These are phyloP conservation scores for Sarocladium kiliense DNA, from an alignment of 2,329 filamentous ascomycete species.

Conservation along the genomic window DNA sequence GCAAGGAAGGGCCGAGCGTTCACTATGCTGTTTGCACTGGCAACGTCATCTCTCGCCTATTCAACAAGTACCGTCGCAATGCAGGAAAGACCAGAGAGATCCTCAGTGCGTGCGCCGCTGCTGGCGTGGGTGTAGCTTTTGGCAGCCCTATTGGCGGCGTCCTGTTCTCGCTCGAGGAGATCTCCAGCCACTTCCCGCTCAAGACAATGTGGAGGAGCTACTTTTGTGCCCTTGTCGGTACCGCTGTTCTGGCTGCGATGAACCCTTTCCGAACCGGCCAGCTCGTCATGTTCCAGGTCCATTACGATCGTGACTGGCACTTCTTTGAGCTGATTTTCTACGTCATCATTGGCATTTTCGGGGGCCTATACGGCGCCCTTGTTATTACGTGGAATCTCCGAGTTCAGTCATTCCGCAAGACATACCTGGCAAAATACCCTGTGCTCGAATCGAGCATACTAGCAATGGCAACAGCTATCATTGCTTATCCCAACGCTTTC, in stretches of 20 bases:
- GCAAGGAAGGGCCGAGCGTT: constrained; percentile 97
- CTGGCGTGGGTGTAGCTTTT: constrained; percentile 93
- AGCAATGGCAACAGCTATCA: constrained; percentile 75
- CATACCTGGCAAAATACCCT: constrained; percentile 78
- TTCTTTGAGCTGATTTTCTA: constrained; percentile 96
- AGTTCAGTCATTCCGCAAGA: constrained; percentile 88
- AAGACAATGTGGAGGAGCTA: constrained; percentile 98
- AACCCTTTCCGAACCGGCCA: constrained; percentile 97
- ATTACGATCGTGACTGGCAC: constrained; percentile 94
- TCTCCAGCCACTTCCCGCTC: constrained; percentile 92
- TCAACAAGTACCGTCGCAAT: constrained; percentile 86
- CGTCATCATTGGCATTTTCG: constrained; percentile 84
- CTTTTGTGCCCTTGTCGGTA: constrained; percentile 94
- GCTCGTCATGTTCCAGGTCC: constrained; percentile 98
- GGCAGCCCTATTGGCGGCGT: constrained; percentile 96
- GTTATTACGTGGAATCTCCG: constrained; percentile 97
- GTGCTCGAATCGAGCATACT: constrained; percentile 82
- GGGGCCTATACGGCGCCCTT: constrained; percentile 90
- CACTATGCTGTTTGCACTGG: constrained; percentile 98
- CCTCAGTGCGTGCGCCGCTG: constrained; percentile 87
- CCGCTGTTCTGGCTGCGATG: constrained; percentile 87
- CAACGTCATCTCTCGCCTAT: constrained; percentile 90
- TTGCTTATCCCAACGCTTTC: constrained; percentile 98
- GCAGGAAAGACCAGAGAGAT: constrained; percentile 95
- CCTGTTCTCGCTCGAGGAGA: constrained; percentile 94